Conservation (phyloP, 139 green algal genomes). For the Helicosporidium sp. region DNA sequence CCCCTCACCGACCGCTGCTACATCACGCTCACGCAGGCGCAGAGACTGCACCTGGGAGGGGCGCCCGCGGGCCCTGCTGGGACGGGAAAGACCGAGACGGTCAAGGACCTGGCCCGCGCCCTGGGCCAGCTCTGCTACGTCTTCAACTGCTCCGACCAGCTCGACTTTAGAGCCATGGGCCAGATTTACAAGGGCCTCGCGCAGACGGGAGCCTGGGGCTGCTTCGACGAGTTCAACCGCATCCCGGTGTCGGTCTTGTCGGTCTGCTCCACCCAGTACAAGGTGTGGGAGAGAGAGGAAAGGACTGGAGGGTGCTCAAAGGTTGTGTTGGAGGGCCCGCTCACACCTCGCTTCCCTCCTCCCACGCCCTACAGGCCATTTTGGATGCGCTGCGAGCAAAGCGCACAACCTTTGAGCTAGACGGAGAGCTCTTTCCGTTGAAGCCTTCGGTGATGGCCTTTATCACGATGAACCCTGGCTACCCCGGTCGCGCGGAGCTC, state of each 20-base stretch:
- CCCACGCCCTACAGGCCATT: slow-evolving; percentile 32
- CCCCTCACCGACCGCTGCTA: slow-evolving; percentile 85
- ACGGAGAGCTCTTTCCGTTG: slow-evolving; percentile 26
- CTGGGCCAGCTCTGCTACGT: slow-evolving; percentile 78
- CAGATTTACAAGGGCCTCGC: slow-evolving; percentile 82
- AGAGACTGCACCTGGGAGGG: slow-evolving; percentile 65
- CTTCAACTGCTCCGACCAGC: slow-evolving; percentile 89
- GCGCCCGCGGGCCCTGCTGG: slow-evolving; percentile 64
- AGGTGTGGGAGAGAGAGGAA: slow-evolving; percentile 20
- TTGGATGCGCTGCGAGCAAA: slow-evolving; percentile 66
- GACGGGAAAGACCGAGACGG: slow-evolving; percentile 81
- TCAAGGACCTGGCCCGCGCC: slow-evolving; percentile 67
- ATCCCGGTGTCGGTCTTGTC: slow-evolving; percentile 80
- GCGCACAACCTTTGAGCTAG: slow-evolving; percentile 44
- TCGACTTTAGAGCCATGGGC: slow-evolving; percentile 73
- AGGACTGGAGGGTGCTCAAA: neutral
- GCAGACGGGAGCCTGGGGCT: slow-evolving; percentile 77
- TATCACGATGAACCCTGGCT: slow-evolving; percentile 96
- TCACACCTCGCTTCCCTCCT: too few relatives aligned
- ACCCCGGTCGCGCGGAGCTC: slow-evolving; percentile 67
- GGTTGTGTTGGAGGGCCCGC: neutral
- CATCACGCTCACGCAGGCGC: slow-evolving; percentile 83
- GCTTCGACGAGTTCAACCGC: slow-evolving; percentile 91
- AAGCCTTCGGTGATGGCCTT: slow-evolving; percentile 67
- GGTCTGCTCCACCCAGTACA: slow-evolving; percentile 87